Base-by-base conservation (phyloP, 805 yeast genomes). In the Pichia nanzhaoensis region DNA sequence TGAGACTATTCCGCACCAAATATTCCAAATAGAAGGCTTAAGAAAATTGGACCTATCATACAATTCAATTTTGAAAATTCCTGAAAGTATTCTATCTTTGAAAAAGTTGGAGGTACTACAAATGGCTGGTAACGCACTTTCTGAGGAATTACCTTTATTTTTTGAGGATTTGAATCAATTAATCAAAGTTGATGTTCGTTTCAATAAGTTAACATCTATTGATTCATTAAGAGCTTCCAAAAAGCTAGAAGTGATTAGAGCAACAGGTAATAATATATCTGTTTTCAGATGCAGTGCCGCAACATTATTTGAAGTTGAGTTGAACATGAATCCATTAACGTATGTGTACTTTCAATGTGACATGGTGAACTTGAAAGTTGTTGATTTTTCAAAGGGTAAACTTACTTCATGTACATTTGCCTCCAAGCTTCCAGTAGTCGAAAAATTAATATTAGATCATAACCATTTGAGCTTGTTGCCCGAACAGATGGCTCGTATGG, bases 281-380 rank as follows among this genome's bases (percentile, higher is more conserved):
- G 75, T 76, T 14, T 83, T 86, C 58, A 75, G 77, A 45, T 82
- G 78, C 57, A 66, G 73, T 39, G 74, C 86, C 55, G 75, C 76
- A 28, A 75, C 75, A 42, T 66, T 90, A 54, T 75, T 84, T 56
- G 74, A 82, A 14, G 69, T 90, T 34, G 84, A 82, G 56, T 68
- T 89, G 39, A 89, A 84, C 58, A 77, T 84, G 58, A 90, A 89
- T 60, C 97, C 96, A 5, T 77, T 89, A 45, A 88, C 96, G 0
- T 73, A 76, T 46, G 72, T 86, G 51, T 69, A 69, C 24, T 74
- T 80, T 50, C 77, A 75, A 30, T 61, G 71, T 19, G 60, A 66
- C 16, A 75, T 86, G 60, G 69, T 71, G 10, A 73, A 77, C 50
- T 69, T 89, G 60, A 81, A 88, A 2, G 77, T 80, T 16, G 69